Conservation (phyloP, 805 yeast genomes). For the Saturnispora halmiae region DNA sequence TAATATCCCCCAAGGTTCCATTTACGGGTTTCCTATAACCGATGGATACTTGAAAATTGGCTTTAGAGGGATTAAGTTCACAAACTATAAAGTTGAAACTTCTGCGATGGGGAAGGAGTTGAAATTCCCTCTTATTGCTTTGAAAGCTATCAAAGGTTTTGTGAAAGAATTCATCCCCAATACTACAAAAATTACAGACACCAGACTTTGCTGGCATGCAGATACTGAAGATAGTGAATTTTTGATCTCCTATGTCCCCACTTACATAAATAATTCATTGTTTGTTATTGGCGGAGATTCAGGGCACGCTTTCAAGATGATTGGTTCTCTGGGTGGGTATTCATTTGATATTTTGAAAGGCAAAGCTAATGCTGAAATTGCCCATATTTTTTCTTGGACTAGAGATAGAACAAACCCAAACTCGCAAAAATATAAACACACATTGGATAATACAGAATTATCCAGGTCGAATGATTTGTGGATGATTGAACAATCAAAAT, state of each 20-base stretch:
- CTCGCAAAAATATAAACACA: slow-evolving; percentile 21
- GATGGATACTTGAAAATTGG: slow-evolving; percentile 26
- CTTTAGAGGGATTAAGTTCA: slow-evolving; percentile 26
- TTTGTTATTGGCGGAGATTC: slow-evolving; percentile 33
- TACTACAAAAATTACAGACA: slow-evolving; percentile 17
- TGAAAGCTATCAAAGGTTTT: slow-evolving; percentile 21
- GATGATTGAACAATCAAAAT: slow-evolving; percentile 11
- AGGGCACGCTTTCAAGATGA: slow-evolving; percentile 33
- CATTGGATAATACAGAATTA: slow-evolving; percentile 20
- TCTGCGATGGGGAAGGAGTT: slow-evolving; percentile 20
- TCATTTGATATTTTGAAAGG: slow-evolving; percentile 17
- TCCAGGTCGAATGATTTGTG: slow-evolving; percentile 22
- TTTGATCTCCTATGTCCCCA: slow-evolving; percentile 29
- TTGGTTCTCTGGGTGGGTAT: slow-evolving; percentile 28
- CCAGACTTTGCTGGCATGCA: slow-evolving; percentile 30
- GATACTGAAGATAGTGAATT: slow-evolving; percentile 30
- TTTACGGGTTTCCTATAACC: slow-evolving; percentile 26
- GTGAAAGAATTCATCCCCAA: slow-evolving; percentile 24
- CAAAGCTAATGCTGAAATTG: slow-evolving; percentile 14
- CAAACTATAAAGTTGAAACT: slow-evolving; percentile 25
- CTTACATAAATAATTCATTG: slow-evolving; percentile 22
- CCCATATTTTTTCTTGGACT: slow-evolving; percentile 22
- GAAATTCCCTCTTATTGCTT: slow-evolving; percentile 24
- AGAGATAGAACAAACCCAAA: slow-evolving; percentile 21
- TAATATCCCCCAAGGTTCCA: slow-evolving; percentile 26